A percentile compares a stretch with the other conserved stretches of the same genome.
Conservation (phyloP, 805 yeast species). For the Lipomyces orientalis region DNA sequence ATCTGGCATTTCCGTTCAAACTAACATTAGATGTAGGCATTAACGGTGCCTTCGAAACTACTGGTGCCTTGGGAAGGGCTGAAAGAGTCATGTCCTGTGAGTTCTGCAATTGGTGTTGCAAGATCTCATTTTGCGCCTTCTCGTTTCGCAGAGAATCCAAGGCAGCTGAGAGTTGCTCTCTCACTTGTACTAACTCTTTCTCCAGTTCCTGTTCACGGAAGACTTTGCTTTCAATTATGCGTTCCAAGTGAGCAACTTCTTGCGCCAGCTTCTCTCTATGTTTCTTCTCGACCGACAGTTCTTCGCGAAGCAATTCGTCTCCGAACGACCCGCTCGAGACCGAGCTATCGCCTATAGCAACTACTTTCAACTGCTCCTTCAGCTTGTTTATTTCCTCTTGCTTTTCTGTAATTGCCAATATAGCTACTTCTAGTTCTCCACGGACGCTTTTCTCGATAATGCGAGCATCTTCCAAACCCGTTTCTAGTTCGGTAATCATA, state of each 20-base stretch:
- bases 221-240: constrained; percentile 39
- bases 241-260: constrained; percentile 41
- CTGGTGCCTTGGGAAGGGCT: constrained; percentile 4
- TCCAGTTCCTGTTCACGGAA: constrained; percentile 45
- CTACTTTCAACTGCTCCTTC: constrained; percentile 20
- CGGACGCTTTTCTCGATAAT: constrained; percentile 33
- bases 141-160: constrained; percentile 19
- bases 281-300: constrained; percentile 1
- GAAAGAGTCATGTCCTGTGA: constrained; percentile 5
- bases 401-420: constrained; percentile 30
- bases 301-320: neutral
- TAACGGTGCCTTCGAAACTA: constrained; percentile 14
- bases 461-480: constrained; percentile 38
- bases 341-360: neutral
- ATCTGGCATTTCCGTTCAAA: constrained; percentile 15
- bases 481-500: constrained; percentile 39
- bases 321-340: neutral
- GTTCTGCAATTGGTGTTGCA: constrained; percentile 27
- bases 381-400: constrained; percentile 41
- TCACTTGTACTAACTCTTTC: constrained; percentile 37
- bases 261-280: constrained; percentile 19
- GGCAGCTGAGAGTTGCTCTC: constrained; percentile 26
- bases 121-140: constrained; percentile 27
- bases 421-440: constrained; percentile 17
- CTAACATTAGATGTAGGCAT: constrained; percentile 24